Evolutionary conservation across 169 alveolate species (phyloP).

Genomic region (Cryptosporidium ryanae): DNA sequence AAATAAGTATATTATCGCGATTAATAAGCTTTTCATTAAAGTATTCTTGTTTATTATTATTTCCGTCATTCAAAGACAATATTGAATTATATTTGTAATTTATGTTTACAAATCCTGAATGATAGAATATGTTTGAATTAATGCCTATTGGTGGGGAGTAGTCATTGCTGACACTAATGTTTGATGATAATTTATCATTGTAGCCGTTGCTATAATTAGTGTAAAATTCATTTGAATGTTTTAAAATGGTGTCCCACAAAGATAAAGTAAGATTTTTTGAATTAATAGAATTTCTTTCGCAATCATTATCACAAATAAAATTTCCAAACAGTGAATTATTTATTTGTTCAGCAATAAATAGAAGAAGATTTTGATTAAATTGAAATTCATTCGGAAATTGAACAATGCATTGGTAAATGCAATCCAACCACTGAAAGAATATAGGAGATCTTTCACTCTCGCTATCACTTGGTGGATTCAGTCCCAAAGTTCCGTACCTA

Average conservation of each 20-base stretch:
- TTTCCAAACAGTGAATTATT: slow-evolving; percentile 86
- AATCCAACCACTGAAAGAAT: slow-evolving; percentile 88
- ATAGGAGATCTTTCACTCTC: slow-evolving; percentile 87
- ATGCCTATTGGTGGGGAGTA: slow-evolving; percentile 3
- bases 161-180: background rate
- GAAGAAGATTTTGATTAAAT: slow-evolving; percentile 82
- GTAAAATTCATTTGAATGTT: background rate
- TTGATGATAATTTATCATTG: background rate
- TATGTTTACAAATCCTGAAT: slow-evolving; percentile 39
- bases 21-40: too few species aligned
- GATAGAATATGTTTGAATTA: background rate
- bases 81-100: slow-evolving; percentile 6
- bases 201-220: background rate
- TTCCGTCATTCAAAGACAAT: background rate
- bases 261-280: slow-evolving; percentile 26
- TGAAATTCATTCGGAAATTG: slow-evolving; percentile 89
- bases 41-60: too few species aligned
- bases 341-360: slow-evolving; percentile 81
- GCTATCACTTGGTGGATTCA: slow-evolving; percentile 75
- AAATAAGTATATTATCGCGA: background rate
- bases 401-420: slow-evolving; percentile 81
- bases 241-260: slow-evolving; percentile 46
- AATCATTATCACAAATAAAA: slow-evolving; percentile 82
- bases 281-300: slow-evolving; percentile 19
- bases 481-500: slow-evolving; percentile 84